Conservation (phyloP, 2,329 filamentous ascomycete species). For the Fusarium sp. region DNA sequence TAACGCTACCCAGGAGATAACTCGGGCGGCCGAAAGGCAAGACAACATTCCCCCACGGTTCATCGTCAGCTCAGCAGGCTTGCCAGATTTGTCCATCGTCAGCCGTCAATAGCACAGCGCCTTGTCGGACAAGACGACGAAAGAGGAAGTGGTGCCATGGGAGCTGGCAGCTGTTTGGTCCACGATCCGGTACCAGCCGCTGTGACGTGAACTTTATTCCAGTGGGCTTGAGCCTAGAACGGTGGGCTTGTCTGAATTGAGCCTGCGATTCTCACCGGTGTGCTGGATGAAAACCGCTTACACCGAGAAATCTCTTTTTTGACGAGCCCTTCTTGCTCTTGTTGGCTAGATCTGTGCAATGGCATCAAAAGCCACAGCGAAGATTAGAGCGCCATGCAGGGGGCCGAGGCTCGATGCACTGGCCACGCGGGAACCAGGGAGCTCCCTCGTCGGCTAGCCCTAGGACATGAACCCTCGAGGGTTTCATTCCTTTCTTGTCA, state of each 20-base stretch:
- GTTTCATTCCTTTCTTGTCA: conserved; percentile 14
- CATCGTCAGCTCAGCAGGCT: conserved; percentile 31
- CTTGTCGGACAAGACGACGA: conserved; percentile 34
- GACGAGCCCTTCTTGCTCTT: background rate
- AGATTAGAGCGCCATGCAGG: conserved; percentile 16
- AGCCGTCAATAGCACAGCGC: conserved; percentile 15
- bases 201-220: conserved; percentile 34
- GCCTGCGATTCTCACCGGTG: conserved; percentile 4
- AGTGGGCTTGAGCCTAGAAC: conserved; percentile 26
- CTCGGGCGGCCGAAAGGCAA: conserved; percentile 33
- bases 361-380: conserved; percentile 24
- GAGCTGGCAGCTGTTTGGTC: conserved; percentile 18
- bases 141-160: conserved; percentile 35
- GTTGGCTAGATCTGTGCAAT: conserved; percentile 19
- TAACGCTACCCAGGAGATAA: conserved; percentile 27
- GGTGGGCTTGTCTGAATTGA: conserved; percentile 17
- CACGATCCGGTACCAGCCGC: conserved; percentile 31
- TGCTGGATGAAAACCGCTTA: conserved; percentile 6
- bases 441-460: conserved; percentile 33
- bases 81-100: conserved; percentile 20
- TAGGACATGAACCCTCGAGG: conserved; percentile 23
- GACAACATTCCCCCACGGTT: conserved; percentile 35
- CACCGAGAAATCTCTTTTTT: conserved; percentile 10
- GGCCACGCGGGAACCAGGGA: conserved; percentile 41
- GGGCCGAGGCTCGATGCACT: conserved; percentile 26